phyloP scores from a whole-genome alignment of 495 filamentous ascomycete genomes.

The Tuber borchii region DNA sequence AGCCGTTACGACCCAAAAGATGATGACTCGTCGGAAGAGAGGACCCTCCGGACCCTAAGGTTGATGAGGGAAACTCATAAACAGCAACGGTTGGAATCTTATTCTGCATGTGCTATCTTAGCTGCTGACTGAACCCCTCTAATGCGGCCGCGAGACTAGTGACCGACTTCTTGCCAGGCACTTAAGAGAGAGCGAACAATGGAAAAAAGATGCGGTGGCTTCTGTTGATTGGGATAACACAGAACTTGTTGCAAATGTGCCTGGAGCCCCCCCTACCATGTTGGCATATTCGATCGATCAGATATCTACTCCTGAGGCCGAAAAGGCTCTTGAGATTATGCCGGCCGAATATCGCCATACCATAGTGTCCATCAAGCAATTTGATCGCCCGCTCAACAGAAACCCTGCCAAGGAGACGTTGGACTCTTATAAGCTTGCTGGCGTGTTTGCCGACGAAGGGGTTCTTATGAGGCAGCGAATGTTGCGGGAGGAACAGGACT shows the following conservation, averaged over 20 bases:
- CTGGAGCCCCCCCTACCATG: constrained; percentile 21
- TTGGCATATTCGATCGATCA: constrained; percentile 28
- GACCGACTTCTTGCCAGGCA: constrained; percentile 28
- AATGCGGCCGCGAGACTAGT: neutral
- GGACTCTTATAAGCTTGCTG: constrained; percentile 26
- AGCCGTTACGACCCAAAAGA: constrained; percentile 15
- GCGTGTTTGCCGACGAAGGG: constrained; percentile 31
- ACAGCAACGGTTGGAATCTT: constrained; percentile 20
- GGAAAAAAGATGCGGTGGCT: constrained; percentile 32
- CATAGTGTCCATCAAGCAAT: constrained; percentile 25
- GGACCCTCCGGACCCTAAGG: constrained; percentile 28
- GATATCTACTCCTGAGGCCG: constrained; percentile 30
- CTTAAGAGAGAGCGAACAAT: constrained; percentile 24
- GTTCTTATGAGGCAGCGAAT: constrained; percentile 27
- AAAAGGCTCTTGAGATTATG: constrained; percentile 24
- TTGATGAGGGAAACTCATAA: constrained; percentile 33
- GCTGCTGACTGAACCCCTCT: constrained; percentile 3
- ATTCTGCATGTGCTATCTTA: neutral
- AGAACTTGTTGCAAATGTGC: constrained; percentile 29
- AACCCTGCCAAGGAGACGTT: constrained; percentile 13
- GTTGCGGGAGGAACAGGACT: constrained; percentile 29
- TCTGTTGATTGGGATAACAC: constrained; percentile 25
- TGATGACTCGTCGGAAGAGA: constrained; percentile 23
- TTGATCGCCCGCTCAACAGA: constrained; percentile 17
- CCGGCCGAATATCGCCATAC: constrained; percentile 25